Conservation (phyloP, 2,329 filamentous ascomycete species). For the Trichocomaceae sp. region DNA sequence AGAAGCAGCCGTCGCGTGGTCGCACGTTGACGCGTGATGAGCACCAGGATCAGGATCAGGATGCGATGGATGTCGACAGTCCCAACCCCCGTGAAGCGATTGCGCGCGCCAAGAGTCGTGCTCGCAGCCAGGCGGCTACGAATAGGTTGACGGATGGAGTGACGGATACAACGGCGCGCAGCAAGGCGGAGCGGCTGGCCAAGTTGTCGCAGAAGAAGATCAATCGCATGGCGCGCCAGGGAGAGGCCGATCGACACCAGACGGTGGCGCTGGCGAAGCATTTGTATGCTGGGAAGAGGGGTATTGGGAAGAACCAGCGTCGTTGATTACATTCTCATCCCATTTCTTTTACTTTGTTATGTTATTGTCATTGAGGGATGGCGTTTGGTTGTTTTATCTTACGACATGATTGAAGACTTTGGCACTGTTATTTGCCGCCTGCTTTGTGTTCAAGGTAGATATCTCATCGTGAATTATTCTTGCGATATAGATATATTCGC, state of each 20-base stretch:
- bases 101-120: conserved; percentile 66
- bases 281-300: conserved; percentile 85
- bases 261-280: conserved; percentile 79
- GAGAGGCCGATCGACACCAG: conserved; percentile 90
- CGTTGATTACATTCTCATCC: conserved; percentile 25
- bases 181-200: conserved; percentile 75
- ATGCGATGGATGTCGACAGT: conserved; percentile 59
- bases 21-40: conserved; percentile 61
- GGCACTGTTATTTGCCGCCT: too few relatives aligned
- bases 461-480: too few relatives aligned
- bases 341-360: background rate
- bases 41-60: conserved; percentile 59
- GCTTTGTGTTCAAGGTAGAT: too few relatives aligned
- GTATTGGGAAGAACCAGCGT: conserved; percentile 73
- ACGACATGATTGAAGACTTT: conserved; percentile 1
- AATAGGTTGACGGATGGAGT: conserved; percentile 50
- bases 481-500: too few relatives aligned
- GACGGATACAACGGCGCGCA: conserved; percentile 56
- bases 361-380: background rate
- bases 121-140: conserved; percentile 48
- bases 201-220: conserved; percentile 96
- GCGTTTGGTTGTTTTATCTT: background rate
- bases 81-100: conserved; percentile 42
- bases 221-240: conserved; percentile 95
- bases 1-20: conserved; percentile 53